A percentile compares a stretch with the other conserved stretches of the same genome.
Conservation (phyloP, 192 early-diverging fungal genomes). For the Linnemannia hyalina region DNA sequence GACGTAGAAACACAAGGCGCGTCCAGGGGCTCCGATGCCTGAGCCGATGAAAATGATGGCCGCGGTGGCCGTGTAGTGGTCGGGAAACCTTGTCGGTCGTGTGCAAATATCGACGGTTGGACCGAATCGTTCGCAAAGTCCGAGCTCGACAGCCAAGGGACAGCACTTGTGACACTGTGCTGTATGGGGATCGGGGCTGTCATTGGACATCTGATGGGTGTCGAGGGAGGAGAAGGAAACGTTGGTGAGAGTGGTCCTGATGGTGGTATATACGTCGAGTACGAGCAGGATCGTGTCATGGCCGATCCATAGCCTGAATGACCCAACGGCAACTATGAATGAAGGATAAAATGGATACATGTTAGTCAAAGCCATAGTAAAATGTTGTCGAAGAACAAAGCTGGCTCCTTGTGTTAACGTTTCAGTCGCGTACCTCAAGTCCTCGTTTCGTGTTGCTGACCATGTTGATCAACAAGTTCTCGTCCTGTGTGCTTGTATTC, state of each 20-base stretch:
- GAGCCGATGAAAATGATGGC: neutral
- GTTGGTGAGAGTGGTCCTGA: neutral
- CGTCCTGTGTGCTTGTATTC: neutral
- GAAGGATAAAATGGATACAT: neutral
- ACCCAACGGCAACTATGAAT: neutral
- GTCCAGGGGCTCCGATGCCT: neutral
- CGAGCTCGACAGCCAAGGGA: neutral
- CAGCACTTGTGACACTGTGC: neutral
- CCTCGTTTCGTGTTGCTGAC: no score
- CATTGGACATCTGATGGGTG: neutral
- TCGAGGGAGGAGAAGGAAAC: neutral
- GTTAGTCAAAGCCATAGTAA: no score
- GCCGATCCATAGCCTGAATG: neutral
- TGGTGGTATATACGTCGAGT: neutral
- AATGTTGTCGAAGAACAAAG: neutral
- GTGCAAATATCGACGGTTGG: neutral
- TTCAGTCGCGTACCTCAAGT: no score
- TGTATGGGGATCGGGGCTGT: neutral
- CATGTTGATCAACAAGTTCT: no score
- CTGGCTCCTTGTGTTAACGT: no score
- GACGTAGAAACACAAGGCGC: neutral
- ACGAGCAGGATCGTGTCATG: neutral
- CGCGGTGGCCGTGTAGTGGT: neutral
- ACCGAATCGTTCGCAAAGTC: neutral
- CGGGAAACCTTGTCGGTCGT: neutral